Percentiles rank a stretch among this genome's conserved stretches.
phyloP scores from a whole-genome alignment of 2,329 filamentous ascomycete genomes.

The Penicillium sp. region DNA sequence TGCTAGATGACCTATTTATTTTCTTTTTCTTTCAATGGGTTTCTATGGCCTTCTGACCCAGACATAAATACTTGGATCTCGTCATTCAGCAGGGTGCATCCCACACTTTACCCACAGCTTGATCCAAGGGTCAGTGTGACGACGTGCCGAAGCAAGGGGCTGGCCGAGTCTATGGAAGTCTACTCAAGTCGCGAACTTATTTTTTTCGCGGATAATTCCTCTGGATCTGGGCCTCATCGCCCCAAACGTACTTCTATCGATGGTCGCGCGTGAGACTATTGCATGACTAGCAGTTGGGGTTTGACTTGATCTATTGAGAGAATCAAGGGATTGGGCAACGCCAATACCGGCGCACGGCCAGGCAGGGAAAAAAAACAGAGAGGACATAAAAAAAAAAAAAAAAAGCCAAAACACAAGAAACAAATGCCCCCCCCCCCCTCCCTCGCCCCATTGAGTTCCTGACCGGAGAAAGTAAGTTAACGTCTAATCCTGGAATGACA shows the following conservation, averaged over 20 bases:
- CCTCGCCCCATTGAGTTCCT: conserved; percentile 14
- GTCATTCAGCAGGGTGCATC: not conserved
- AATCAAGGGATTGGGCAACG: conserved; percentile 3
- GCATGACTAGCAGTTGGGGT: not conserved
- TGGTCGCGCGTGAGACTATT: not conserved
- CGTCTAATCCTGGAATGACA: conserved; percentile 14
- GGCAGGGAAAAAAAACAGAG: not conserved
- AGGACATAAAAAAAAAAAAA: not conserved
- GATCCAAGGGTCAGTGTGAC: conserved; percentile 21
- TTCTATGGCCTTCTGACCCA: not conserved
- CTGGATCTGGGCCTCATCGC: not conserved
- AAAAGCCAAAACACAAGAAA: not conserved
- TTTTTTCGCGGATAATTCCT: not conserved
- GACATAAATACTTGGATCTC: not conserved
- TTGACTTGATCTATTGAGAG: not conserved
- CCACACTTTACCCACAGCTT: not conserved
- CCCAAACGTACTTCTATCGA: not conserved
- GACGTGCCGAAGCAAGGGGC: conserved; percentile 21
- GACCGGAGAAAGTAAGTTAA: conserved; percentile 12
- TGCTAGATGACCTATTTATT: not conserved
- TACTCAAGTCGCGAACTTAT: not conserved
- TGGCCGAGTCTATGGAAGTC: conserved; percentile 14
- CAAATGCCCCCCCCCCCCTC: conserved; percentile 2
- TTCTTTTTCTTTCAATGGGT: not conserved
- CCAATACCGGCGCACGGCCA: not conserved